Conservation (phyloP, 352 stramenopile species). For the Blastocystis sp. region DNA sequence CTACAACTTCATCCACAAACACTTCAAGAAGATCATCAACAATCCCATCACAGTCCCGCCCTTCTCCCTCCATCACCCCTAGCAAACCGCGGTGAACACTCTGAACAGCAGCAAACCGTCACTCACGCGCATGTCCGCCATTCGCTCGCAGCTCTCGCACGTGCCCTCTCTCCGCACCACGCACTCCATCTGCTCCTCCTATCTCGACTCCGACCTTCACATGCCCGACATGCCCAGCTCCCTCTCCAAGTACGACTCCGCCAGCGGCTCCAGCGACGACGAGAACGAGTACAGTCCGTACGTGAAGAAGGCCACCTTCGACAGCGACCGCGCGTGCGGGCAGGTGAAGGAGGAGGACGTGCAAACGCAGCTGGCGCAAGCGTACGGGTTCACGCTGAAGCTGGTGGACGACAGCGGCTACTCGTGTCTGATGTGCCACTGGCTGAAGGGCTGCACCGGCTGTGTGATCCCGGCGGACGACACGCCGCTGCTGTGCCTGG, state of each 20-base stretch:
- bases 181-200: conserved; percentile 19
- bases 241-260: background rate
- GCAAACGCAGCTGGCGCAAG: background rate
- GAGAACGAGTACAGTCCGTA: background rate
- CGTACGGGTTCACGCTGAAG: conserved; percentile 78
- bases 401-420: conserved; percentile 79
- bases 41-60: conserved; percentile 17
- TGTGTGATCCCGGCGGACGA: conserved; percentile 78
- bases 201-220: conserved; percentile 23
- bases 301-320: background rate
- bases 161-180: conserved; percentile 7
- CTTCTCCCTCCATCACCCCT: background rate
- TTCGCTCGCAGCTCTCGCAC: background rate
- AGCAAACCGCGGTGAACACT: conserved; percentile 66
- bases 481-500: conserved; percentile 73
- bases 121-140: conserved; percentile 7
- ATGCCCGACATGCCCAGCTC: background rate
- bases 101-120: conserved; percentile 1
- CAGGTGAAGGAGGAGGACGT: conserved; percentile 60
- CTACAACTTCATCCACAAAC: conserved; percentile 42
- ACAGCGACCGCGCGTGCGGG: conserved; percentile 2
- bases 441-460: conserved; percentile 81
- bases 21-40: conserved; percentile 56
- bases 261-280: conserved; percentile 11
- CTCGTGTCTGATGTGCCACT: conserved; percentile 83